Conservation (phyloP, 2,329 filamentous ascomycete genomes). For the Colletotrichum truncatum region DNA sequence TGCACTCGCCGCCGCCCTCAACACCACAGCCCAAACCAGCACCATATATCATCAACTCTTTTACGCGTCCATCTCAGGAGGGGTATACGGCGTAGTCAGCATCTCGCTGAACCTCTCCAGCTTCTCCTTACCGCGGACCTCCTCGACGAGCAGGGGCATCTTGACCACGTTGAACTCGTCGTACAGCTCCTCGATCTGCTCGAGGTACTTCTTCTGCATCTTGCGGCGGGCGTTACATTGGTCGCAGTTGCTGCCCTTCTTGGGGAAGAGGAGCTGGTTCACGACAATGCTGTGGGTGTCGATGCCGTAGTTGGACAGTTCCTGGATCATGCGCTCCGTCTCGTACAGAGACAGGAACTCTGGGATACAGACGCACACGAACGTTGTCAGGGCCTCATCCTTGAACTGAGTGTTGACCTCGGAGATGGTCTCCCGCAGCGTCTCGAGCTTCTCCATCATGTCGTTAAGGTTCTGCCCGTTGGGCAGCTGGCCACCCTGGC, state of each 20-base stretch:
- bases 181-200: constrained; percentile 98
- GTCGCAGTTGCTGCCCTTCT: constrained; percentile 84
- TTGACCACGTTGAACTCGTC: constrained; percentile 99
- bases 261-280: constrained; percentile 96
- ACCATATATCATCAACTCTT: too few species aligned
- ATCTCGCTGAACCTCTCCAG: constrained; percentile 91
- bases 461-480: constrained; percentile 94
- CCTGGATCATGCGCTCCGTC: constrained; percentile 99
- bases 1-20: not conserved
- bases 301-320: constrained; percentile 90
- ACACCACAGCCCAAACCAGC: not conserved
- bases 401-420: constrained; percentile 99
- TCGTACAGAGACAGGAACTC: constrained; percentile 98
- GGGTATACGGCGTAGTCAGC: constrained; percentile 79
- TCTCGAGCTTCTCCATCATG: constrained; percentile 94
- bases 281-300: constrained; percentile 98
- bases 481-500: constrained; percentile 77
- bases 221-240: constrained; percentile 94
- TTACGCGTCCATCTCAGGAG: constrained; percentile 56
- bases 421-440: constrained; percentile 88
- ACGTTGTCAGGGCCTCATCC: constrained; percentile 93
- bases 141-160: constrained; percentile 95
- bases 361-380: constrained; percentile 97
- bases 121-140: constrained; percentile 94
- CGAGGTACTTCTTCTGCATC: constrained; percentile 99